Conservation (phyloP, 108 stramenopile species). For the Aurantiochytrium sp. region DNA sequence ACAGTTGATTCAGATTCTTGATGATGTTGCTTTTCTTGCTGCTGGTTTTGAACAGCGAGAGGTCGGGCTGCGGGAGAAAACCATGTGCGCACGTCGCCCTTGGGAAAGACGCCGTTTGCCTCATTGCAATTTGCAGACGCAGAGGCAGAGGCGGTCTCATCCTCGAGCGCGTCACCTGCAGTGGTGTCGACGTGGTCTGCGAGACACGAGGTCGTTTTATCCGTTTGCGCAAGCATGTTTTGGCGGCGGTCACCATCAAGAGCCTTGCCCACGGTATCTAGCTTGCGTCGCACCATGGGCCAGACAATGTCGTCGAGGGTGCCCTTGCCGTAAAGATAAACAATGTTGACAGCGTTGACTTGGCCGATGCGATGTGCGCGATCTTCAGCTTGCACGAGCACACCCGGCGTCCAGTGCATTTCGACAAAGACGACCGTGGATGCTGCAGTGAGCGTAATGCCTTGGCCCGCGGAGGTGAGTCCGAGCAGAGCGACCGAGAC, state of each 20-base stretch:
- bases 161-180: not conserved
- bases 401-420: conserved; percentile 88
- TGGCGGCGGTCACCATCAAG: conserved; percentile 51
- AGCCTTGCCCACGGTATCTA: conserved; percentile 54
- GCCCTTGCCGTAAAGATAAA: conserved; percentile 66
- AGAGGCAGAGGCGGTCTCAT: not conserved
- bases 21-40: too few species aligned
- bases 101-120: not conserved
- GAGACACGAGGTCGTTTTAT: too few species aligned
- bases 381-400: conserved; percentile 97
- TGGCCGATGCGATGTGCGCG: conserved; percentile 93
- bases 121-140: not conserved
- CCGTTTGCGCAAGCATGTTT: not conserved
- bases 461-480: conserved; percentile 93
- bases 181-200: not conserved
- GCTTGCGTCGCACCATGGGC: conserved; percentile 64
- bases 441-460: conserved; percentile 92
- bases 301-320: conserved; percentile 65
- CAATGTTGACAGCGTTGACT: conserved; percentile 66
- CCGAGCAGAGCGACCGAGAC: conserved; percentile 76
- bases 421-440: conserved; percentile 92
- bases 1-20: too few species aligned
- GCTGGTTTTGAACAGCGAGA: too few species aligned
- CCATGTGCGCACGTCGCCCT: not conserved
- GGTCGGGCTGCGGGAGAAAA: not conserved